Base-by-base conservation (phyloP, 2,329 filamentous ascomycete species). In the Stachybotrys elegans region DNA sequence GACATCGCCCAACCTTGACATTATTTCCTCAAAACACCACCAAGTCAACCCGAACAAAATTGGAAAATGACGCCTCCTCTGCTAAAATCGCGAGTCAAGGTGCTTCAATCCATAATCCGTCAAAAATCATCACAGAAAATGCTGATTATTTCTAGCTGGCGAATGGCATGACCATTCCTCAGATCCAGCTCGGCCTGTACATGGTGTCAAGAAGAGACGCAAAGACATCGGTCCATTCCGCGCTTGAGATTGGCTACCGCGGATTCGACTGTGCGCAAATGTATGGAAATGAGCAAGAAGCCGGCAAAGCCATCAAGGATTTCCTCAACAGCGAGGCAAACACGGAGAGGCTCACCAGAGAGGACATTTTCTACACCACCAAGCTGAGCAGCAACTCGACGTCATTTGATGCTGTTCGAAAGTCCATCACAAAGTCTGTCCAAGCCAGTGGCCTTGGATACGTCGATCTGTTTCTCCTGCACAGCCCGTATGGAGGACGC, bases 361-460 rank as follows among this genome's bases (percentile, higher is more conserved):
- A 83, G 45, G 81, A 91, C 55, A 70, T 93, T 43, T 88, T 88
- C 63, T 91, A 88, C 61, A 93, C 88, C 1, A 85, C 83, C 27
- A 94, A 93, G 68, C 73, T 93, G 13, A 81, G 80, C 2, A 80
- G 74, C 46, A 87, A 83, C 57, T 68, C 67, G 54, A 72, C 72
- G 2, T 75, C 75, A 5, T 92, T 91, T 61, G 76, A 84, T n/a
- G 68, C 70, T 4, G 86, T 86, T 20, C 76, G 83, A 40, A 69
- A 67, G 48, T 82, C 84, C 0, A 87, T 93, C 50, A 78, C 73
- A 48, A 61, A 77, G 58, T 84, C 79, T 22, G 71, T 90, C 4
- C 72, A 79, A 38, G 75, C 76, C 44, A 82, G 79, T 20, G 84
- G 81, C 0, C 65, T 91, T 22, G 84, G 80, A 1, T 90, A 91